These are phyloP conservation scores for Plasmodium vivax DNA, from an alignment of 169 alveolate species.

Conservation along the genomic window DNA sequence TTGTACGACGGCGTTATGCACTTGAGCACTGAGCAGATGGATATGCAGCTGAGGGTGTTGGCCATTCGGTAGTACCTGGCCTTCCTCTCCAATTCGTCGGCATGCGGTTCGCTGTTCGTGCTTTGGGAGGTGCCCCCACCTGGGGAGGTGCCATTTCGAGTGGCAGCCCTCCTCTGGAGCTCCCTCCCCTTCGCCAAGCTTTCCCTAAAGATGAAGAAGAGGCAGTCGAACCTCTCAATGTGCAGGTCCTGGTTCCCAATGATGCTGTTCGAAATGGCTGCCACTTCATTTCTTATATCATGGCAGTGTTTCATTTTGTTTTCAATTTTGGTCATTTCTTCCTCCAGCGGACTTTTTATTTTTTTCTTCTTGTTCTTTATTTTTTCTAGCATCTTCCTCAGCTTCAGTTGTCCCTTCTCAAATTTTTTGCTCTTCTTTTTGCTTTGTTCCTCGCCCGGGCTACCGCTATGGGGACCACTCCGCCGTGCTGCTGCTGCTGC, in stretches of 20 bases:
- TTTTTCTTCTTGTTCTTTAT: slow-evolving; percentile 15
- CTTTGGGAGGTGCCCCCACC: too few relatives aligned
- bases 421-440: slow-evolving; percentile 14
- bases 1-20: slow-evolving; percentile 62
- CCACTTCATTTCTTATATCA: slow-evolving; percentile 27
- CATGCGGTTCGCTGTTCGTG: not conserved
- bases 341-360: not conserved
- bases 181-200: not conserved
- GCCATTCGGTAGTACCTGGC: not conserved
- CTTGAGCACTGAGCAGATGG: slow-evolving; percentile 55
- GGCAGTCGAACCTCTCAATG: slow-evolving; percentile 26
- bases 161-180: not conserved
- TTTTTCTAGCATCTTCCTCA: slow-evolving; percentile 31
- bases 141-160: not conserved
- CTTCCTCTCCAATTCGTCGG: not conserved
- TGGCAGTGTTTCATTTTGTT: slow-evolving; percentile 19
- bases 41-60: slow-evolving; percentile 14
- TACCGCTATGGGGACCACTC: not conserved
- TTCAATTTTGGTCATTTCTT: slow-evolving; percentile 21
- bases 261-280: slow-evolving; percentile 30
- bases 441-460: not conserved
- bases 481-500: not conserved
- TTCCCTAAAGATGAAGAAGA: slow-evolving; percentile 51
- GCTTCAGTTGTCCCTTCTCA: slow-evolving; percentile 13
- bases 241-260: slow-evolving; percentile 23